A percentile compares a stretch with the other conserved stretches of the same genome.
These are phyloP conservation scores for Syncephalastrum contaminatum DNA, from an alignment of 371 early-diverging fungal species.

Conservation along the genomic window DNA sequence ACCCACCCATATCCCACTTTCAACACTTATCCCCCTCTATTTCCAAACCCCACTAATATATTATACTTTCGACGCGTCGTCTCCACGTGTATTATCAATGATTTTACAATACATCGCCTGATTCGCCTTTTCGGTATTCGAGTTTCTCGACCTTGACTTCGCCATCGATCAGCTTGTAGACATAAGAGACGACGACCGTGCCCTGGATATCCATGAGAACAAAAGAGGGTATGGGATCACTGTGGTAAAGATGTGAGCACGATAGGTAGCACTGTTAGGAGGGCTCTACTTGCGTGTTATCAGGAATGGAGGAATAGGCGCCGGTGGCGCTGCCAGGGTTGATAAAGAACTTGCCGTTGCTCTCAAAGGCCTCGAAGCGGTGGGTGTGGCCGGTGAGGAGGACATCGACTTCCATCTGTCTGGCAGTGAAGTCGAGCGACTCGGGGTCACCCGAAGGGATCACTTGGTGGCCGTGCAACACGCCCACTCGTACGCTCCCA, in stretches of 20 bases:
- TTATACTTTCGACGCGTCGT: no score
- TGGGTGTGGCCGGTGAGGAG: conserved; percentile 88
- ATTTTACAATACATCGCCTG: conserved; percentile 30
- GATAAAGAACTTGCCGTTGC: conserved; percentile 86
- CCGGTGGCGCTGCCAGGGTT: conserved; percentile 97
- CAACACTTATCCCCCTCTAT: no score
- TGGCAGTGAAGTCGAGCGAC: conserved; percentile 73
- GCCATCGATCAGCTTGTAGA: conserved; percentile 87
- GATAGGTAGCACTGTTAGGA: no score
- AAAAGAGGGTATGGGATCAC: conserved; percentile 82
- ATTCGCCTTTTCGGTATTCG: conserved; percentile 73
- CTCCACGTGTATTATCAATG: background rate
- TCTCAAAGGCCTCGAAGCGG: conserved; percentile 86
- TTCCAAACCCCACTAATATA: no score
- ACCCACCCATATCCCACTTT: no score
- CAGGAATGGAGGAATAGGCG: conserved; percentile 59
- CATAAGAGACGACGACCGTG: conserved; percentile 75
- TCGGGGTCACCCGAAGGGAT: conserved; percentile 89
- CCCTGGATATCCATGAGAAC: conserved; percentile 93
- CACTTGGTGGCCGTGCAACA: conserved; percentile 88
- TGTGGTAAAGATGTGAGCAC: conserved; percentile 12
- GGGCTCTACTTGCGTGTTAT: conserved; percentile 35
- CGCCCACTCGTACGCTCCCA: conserved; percentile 78
- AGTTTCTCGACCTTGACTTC: conserved; percentile 93
- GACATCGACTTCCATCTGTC: conserved; percentile 92